Conservation (phyloP, 2,329 filamentous ascomycete species). For the Ophiocordyceps camponoti-rufipedis region DNA sequence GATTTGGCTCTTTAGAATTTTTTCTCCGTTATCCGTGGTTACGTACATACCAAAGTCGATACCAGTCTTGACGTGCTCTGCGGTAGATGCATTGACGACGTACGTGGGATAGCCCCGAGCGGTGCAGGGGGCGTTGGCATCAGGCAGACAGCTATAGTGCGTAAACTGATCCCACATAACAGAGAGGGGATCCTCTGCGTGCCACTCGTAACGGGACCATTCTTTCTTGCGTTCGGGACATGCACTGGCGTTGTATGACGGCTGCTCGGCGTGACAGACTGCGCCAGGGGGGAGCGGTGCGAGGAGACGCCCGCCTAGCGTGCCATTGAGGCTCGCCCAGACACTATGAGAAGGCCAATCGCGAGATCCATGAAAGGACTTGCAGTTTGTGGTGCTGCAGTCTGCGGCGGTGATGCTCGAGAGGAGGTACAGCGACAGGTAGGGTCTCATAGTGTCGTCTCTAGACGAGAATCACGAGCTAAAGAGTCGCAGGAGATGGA, state of each 20-base stretch:
- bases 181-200: slow-evolving; percentile 12
- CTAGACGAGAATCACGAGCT: too few species aligned
- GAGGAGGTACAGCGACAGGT: background rate
- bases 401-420: background rate
- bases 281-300: slow-evolving; percentile 18
- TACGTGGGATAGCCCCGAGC: slow-evolving; percentile 15
- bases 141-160: slow-evolving; percentile 32
- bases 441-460: background rate
- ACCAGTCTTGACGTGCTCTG: slow-evolving; percentile 13
- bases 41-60: slow-evolving; percentile 23
- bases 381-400: slow-evolving; percentile 16
- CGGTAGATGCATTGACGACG: slow-evolving; percentile 16
- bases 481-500: too few species aligned
- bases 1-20: background rate
- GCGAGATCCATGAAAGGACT: slow-evolving; percentile 24
- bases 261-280: slow-evolving; percentile 11
- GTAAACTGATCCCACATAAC: slow-evolving; percentile 22
- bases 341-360: slow-evolving; percentile 26
- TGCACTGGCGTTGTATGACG: slow-evolving; percentile 7
- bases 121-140: slow-evolving; percentile 15
- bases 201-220: slow-evolving; percentile 12
- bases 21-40: background rate
- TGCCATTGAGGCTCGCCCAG: slow-evolving; percentile 28
- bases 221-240: slow-evolving; percentile 11
- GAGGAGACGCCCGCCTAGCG: slow-evolving; percentile 23